Evolutionary conservation across 2,329 filamentous ascomycete genomes (phyloP), one percentile per base, ranked within the genome.

Genomic region (Pseudopithomyces maydicus): DNA sequence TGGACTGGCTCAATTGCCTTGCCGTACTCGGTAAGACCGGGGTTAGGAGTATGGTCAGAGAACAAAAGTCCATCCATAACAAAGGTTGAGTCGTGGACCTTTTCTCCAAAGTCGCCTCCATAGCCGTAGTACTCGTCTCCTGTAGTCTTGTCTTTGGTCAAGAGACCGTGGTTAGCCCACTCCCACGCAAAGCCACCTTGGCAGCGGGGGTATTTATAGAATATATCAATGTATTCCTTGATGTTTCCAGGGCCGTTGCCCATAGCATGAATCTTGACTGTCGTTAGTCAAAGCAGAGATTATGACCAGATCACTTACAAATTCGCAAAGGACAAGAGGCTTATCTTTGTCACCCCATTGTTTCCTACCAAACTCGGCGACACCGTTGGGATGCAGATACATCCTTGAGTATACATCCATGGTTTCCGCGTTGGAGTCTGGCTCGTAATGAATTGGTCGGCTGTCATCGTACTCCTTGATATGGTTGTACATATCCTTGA

Each of bases 191-290:
- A 77, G 0, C 88, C 88, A 11, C 88, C 88, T 66, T 90, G 88
- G 0, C 90, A 80, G 2, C 82, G 81, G 0, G 82, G 82, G 57
- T 89, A 78, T 26, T 80, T 79, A 32, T 84, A 82, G 75, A 90
- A 91, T 0, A 82, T 80, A 39, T 86, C 79, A 47, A 88, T 80
- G 57, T 91, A 91, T 58, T 90, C 88, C 57, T 88, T 82, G 11
- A 91, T 79, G 33, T 84, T 84, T 1, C 89, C 89, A 0, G 89
- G 89, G 0, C 88, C 89, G 64, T 91, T 91, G 6, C 89, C 89
- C 89, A 91, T 91, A 1, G 89, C 88, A 65, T 84, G 82, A 0
- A 76, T 64, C 66, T 71, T n/a, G 2, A 26, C 33, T 14, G 19
- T 6, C 5, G 15, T 62, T 19, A 54, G 47, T 57, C 8, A 57